A percentile compares a stretch with the other conserved stretches of the same genome.
Conservation (phyloP, 192 early-diverging fungal genomes). For the Mortierella alpina region DNA sequence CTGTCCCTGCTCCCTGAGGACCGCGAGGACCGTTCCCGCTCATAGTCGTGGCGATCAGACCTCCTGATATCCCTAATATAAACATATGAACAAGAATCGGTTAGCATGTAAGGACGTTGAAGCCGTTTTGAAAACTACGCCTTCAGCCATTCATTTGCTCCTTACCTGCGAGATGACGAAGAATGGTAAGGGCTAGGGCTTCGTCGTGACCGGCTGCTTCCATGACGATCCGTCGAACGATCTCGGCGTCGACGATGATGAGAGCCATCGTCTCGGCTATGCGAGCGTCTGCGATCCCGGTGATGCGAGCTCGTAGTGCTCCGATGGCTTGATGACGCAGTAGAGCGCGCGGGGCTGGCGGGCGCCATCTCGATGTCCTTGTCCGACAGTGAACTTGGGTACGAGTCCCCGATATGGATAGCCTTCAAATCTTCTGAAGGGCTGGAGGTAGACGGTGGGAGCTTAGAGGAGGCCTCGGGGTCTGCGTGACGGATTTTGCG, state of each 20-base stretch:
- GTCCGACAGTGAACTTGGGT: background rate
- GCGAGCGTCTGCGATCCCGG: constrained; percentile 16
- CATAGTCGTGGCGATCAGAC: constrained; percentile 43
- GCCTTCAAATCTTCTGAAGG: constrained; percentile 43
- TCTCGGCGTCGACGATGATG: constrained; percentile 30
- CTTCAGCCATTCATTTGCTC: background rate
- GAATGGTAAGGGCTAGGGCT: constrained; percentile 33
- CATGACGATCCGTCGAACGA: constrained; percentile 19
- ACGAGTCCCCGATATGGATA: constrained; percentile 29
- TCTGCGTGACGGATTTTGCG: constrained; percentile 56
- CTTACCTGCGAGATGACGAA: constrained; percentile 42
- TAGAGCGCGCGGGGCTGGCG: constrained; percentile 31
- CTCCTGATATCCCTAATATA: constrained; percentile 36
- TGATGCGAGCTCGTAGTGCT: constrained; percentile 36
- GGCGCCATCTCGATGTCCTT: constrained; percentile 44
- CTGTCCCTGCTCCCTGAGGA: constrained; percentile 21
- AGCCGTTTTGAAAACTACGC: background rate
- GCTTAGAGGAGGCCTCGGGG: constrained; percentile 30
- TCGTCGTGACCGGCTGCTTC: constrained; percentile 27
- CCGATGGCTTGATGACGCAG: constrained; percentile 27
- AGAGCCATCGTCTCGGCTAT: constrained; percentile 34
- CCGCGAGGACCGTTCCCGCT: constrained; percentile 36
- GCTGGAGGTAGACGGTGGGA: constrained; percentile 37
- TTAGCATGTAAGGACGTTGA: background rate
- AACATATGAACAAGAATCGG: background rate